phyloP scores from a whole-genome alignment of 306 rosid species.

The Lathyrus tuberosus region DNA sequence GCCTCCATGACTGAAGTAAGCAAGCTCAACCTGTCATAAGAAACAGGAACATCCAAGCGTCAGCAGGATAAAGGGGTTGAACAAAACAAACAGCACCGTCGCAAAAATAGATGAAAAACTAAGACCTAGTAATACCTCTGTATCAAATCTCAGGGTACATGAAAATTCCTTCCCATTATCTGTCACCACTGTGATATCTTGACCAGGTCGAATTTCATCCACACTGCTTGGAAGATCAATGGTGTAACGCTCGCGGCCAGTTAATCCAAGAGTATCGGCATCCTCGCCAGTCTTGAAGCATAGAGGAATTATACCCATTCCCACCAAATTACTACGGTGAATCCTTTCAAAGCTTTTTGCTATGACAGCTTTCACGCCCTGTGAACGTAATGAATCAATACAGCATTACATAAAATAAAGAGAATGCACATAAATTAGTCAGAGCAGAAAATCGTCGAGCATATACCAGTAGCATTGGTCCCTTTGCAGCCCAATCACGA shows the following conservation, averaged over 20 bases:
- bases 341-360: constrained; percentile 94
- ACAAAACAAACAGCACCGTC: background rate
- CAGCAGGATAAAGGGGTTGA: background rate
- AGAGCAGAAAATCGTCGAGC: constrained; percentile 19
- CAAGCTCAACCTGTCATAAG: constrained; percentile 78
- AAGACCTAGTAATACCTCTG: constrained; percentile 63
- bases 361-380: constrained; percentile 98
- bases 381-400: background rate
- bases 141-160: constrained; percentile 77
- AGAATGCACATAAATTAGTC: background rate
- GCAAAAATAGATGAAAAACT: background rate
- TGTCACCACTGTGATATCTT: constrained; percentile 71
- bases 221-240: constrained; percentile 82
- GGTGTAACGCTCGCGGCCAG: constrained; percentile 78
- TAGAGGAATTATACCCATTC: constrained; percentile 90
- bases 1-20: constrained; percentile 90
- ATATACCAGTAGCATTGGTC: constrained; percentile 84
- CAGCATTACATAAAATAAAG: constrained; percentile 12
- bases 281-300: constrained; percentile 90
- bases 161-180: constrained; percentile 70
- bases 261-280: constrained; percentile 83
- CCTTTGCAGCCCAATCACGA: constrained; percentile 99
- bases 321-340: constrained; percentile 96
- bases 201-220: constrained; percentile 82
- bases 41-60: constrained; percentile 8